phyloP scores from a whole-genome alignment of 805 yeast species.

The Candida nitratophila region DNA sequence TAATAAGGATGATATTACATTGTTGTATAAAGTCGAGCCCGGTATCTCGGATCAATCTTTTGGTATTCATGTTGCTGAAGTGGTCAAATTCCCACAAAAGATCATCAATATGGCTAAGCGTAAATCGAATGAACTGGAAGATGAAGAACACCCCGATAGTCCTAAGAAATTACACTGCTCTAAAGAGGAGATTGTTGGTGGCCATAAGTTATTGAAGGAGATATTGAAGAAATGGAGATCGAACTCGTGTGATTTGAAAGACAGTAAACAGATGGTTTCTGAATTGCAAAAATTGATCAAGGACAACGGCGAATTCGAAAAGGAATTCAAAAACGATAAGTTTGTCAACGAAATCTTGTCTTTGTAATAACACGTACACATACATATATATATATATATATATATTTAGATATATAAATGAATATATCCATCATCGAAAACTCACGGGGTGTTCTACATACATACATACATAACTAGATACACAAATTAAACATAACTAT shows the following conservation, averaged over 20 bases:
- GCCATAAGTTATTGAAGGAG: conserved; percentile 43
- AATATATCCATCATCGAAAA: too few relatives aligned
- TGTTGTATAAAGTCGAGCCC: conserved; percentile 88
- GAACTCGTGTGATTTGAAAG: conserved; percentile 12
- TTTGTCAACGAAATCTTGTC: conserved; percentile 34
- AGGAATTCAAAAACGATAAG: conserved; percentile 22
- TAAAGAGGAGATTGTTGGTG: conserved; percentile 44
- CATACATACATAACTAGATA: background rate
- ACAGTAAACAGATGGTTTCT: conserved; percentile 32
- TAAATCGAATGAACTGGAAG: conserved; percentile 79
- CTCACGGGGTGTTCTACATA: too few relatives aligned
- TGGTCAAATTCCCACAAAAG: conserved; percentile 86
- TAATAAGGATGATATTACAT: conserved; percentile 59
- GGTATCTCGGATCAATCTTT: conserved; percentile 96
- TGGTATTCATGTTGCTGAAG: conserved; percentile 96
- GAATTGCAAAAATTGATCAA: conserved; percentile 31
- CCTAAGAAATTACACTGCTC: conserved; percentile 42
- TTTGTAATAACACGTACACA: background rate
- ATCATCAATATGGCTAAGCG: conserved; percentile 93
- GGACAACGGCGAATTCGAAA: conserved; percentile 10
- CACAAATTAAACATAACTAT: background rate
- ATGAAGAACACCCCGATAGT: conserved; percentile 15
- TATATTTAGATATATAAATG: too few relatives aligned
- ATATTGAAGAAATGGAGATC: conserved; percentile 50
- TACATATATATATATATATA: too few relatives aligned